phyloP scores from a whole-genome alignment of 352 stramenopile species.

The Phytophthora aleatoria region DNA sequence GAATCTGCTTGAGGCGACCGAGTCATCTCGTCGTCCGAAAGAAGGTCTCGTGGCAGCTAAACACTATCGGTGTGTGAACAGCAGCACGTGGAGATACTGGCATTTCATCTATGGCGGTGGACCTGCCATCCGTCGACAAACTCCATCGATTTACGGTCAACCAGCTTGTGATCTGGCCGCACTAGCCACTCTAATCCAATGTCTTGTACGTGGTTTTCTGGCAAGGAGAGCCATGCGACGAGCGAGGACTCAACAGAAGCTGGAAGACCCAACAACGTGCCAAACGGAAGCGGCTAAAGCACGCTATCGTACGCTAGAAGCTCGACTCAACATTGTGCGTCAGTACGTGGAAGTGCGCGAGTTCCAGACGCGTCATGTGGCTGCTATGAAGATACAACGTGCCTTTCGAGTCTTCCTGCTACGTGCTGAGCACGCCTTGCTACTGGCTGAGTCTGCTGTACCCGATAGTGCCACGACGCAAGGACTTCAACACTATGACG shows the following conservation, averaged over 20 bases:
- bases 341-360: constrained; percentile 63
- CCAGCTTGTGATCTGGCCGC: constrained; percentile 43
- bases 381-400: constrained; percentile 63
- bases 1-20: constrained; percentile 25
- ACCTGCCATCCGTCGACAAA: constrained; percentile 48
- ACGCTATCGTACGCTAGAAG: constrained; percentile 29
- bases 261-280: constrained; percentile 37
- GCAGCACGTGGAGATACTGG: constrained; percentile 58
- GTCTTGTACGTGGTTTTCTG: constrained; percentile 60
- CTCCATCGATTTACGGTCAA: constrained; percentile 47
- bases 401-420: constrained; percentile 50
- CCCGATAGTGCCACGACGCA: constrained; percentile 44
- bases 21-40: constrained; percentile 33
- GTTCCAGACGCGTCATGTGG: constrained; percentile 60
- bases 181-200: constrained; percentile 44
- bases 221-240: constrained; percentile 33
- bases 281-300: constrained; percentile 21
- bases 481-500: constrained; percentile 51
- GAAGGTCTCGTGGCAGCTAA: constrained; percentile 31
- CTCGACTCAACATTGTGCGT: constrained; percentile 48
- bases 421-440: constrained; percentile 50
- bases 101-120: constrained; percentile 54
- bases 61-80: constrained; percentile 70
- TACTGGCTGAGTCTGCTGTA: constrained; percentile 62
- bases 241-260: constrained; percentile 8